These are phyloP conservation scores for Acanthochlamys bracteata DNA, from an alignment of 106 monocot genomes.

Conservation along the genomic window DNA sequence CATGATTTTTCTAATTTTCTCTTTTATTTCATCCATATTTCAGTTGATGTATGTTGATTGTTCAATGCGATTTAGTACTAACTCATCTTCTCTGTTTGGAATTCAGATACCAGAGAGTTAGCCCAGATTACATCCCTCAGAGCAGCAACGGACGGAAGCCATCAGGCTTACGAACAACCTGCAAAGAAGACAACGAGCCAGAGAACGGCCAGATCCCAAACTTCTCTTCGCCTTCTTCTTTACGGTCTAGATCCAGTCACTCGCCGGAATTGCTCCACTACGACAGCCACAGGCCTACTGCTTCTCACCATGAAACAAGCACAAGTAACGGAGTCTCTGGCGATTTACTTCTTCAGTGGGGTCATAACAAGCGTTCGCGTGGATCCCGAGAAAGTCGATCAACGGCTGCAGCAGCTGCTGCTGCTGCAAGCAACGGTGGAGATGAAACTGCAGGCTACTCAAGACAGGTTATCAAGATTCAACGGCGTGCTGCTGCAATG, in stretches of 20 bases:
- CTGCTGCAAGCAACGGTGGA: not conserved
- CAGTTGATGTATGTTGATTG: not conserved
- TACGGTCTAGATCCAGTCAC: not conserved
- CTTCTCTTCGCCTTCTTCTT: not conserved
- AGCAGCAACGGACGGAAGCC: slow-evolving; percentile 1
- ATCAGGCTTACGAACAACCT: not conserved
- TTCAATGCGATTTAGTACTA: not conserved
- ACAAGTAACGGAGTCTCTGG: not conserved
- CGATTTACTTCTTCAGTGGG: slow-evolving; percentile 1
- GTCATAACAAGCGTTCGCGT: not conserved
- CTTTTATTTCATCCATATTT: not conserved
- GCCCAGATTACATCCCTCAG: slow-evolving; percentile 1
- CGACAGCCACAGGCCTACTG: not conserved
- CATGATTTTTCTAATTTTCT: too few species aligned
- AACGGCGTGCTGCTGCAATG: slow-evolving; percentile 28
- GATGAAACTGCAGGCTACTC: slow-evolving; percentile 13
- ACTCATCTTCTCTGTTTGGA: not conserved
- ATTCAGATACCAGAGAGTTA: slow-evolving; percentile 4
- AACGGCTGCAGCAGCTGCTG: not conserved
- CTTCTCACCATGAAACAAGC: not conserved
- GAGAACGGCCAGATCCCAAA: not conserved
- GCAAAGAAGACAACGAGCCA: not conserved
- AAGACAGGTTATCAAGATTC: slow-evolving; percentile 32
- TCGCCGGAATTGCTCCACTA: not conserved
- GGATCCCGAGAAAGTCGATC: not conserved